These are phyloP conservation scores for Colletotrichum gigasporum DNA, from an alignment of 2,329 filamentous ascomycete species.

Conservation along the genomic window DNA sequence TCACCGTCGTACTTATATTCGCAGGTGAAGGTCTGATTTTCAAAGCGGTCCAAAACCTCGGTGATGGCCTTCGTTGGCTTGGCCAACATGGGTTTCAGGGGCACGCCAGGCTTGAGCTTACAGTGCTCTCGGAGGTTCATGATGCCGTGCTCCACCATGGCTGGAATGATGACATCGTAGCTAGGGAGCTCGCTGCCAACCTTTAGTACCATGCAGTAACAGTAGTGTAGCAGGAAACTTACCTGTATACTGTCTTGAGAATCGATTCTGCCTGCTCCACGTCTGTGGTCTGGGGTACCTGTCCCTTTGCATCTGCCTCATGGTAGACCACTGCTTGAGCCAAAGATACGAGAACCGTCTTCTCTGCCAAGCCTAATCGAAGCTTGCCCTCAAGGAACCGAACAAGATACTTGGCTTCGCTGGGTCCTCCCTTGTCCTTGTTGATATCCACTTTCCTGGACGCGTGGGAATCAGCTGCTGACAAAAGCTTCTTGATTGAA, in stretches of 20 bases:
- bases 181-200: constrained; percentile 84
- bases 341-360: constrained; percentile 87
- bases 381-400: constrained; percentile 95
- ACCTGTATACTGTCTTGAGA: constrained; percentile 92
- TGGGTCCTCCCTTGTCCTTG: constrained; percentile 91
- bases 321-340: constrained; percentile 89
- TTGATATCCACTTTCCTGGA: constrained; percentile 86
- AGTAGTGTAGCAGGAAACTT: constrained; percentile 37
- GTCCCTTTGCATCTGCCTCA: constrained; percentile 77
- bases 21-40: constrained; percentile 94
- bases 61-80: constrained; percentile 99
- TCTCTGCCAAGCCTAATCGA: constrained; percentile 90
- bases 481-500: constrained; percentile 95
- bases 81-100: constrained; percentile 97
- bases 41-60: constrained; percentile 95
- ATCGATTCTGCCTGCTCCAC: constrained; percentile 85
- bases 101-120: constrained; percentile 92
- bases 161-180: constrained; percentile 93
- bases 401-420: constrained; percentile 93
- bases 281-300: constrained; percentile 77
- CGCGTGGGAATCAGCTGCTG: constrained; percentile 80
- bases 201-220: constrained; percentile 41
- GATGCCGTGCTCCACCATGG: constrained; percentile 87
- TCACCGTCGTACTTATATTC: constrained; percentile 99
- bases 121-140: constrained; percentile 83